A percentile compares a stretch with the other conserved stretches of the same genome.
phyloP scores from a whole-genome alignment of 805 yeast species.

The Dipodascopsis uninucleata region DNA sequence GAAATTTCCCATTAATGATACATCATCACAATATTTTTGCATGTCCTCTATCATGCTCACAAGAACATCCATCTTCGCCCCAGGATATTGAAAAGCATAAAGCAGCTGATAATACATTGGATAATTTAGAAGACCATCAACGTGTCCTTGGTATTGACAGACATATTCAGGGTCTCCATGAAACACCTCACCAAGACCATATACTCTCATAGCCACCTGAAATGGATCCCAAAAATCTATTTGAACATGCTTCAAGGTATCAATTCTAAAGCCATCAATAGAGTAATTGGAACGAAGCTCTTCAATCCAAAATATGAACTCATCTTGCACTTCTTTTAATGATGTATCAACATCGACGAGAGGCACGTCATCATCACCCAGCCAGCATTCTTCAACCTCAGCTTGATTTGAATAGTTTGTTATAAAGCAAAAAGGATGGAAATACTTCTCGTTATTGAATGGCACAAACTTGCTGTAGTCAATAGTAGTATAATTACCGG shows the following conservation, averaged over 20 bases:
- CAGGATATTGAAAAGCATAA: no score
- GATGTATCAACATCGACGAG: conserved; percentile 6
- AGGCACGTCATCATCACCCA: conserved; percentile 1
- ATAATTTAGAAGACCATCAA: conserved; percentile 12
- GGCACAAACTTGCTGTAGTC: conserved; percentile 6
- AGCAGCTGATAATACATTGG: conserved; percentile 4
- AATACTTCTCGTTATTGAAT: conserved; percentile 4
- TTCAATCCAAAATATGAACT: background rate
- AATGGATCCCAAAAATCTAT: background rate
- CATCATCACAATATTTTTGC: no score
- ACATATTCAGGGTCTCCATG: background rate
- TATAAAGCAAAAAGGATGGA: conserved; percentile 6
- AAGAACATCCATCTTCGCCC: no score
- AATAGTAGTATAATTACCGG: background rate
- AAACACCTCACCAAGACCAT: conserved; percentile 8
- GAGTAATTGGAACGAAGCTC: background rate
- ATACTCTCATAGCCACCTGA: conserved; percentile 5
- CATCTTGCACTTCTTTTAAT: background rate
- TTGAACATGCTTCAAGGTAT: conserved; percentile 7
- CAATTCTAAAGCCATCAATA: conserved; percentile 14
- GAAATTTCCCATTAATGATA: background rate
- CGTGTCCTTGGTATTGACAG: conserved; percentile 6
- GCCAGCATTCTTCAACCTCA: conserved; percentile 10
- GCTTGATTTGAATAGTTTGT: conserved; percentile 11
- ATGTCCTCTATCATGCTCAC: no score